phyloP scores from a whole-genome alignment of 371 early-diverging fungal genomes.

The Amoeboaphelidium protococcarum region DNA sequence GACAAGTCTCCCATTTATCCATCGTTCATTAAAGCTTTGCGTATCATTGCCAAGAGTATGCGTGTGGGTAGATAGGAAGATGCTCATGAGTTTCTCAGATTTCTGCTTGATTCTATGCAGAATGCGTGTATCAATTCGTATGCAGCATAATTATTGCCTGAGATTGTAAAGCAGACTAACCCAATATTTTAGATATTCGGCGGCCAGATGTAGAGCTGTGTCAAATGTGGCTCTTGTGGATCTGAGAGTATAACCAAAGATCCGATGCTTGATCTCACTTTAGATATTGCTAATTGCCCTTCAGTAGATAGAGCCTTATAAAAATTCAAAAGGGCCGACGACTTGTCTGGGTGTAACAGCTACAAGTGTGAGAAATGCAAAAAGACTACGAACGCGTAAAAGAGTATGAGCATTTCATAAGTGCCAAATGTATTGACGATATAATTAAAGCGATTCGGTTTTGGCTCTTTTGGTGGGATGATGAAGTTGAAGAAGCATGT shows the following conservation, averaged over 20 bases:
- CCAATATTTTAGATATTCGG: slow-evolving; percentile 50
- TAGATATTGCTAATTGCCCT: slow-evolving; percentile 35
- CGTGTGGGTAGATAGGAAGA: slow-evolving; percentile 62
- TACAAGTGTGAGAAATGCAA: slow-evolving; percentile 47
- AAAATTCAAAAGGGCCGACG: slow-evolving; percentile 32
- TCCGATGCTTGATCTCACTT: slow-evolving; percentile 40
- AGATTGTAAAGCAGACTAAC: slow-evolving; percentile 39
- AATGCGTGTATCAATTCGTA: background rate
- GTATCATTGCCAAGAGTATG: slow-evolving; percentile 37
- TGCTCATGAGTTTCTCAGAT: slow-evolving; percentile 60
- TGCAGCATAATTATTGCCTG: slow-evolving; percentile 20
- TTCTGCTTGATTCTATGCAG: slow-evolving; percentile 36
- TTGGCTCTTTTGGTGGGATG: too few relatives aligned
- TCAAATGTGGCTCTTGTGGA: slow-evolving; percentile 44
- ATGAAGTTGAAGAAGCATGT: too few relatives aligned
- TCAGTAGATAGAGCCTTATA: slow-evolving; percentile 32
- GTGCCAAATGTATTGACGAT: slow-evolving; percentile 37
- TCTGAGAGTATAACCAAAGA: slow-evolving; percentile 43
- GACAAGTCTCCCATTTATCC: too few relatives aligned
- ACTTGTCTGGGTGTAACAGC: slow-evolving; percentile 23
- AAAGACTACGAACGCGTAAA: slow-evolving; percentile 34
- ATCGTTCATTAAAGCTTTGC: background rate
- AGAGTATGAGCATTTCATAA: slow-evolving; percentile 39
- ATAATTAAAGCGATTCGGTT: slow-evolving; percentile 54
- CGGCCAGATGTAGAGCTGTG: slow-evolving; percentile 43